phyloP scores from a whole-genome alignment of 2,329 filamentous ascomycete genomes.

The Dryadomyces sulphureus region DNA sequence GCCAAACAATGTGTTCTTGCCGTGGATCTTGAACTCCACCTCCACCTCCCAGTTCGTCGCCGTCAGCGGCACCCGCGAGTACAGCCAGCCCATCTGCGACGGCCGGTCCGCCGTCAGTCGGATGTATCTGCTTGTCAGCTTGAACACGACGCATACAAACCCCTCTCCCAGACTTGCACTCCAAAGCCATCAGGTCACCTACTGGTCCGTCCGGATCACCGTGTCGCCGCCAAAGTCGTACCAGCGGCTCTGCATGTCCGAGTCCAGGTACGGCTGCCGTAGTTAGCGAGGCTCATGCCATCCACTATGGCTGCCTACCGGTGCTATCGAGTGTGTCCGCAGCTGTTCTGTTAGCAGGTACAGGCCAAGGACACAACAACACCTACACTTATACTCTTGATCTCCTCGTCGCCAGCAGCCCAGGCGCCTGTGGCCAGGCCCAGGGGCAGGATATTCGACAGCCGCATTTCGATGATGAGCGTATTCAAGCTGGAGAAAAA shows the following conservation, averaged over 20 bases:
- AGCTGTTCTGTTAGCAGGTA: slow-evolving; percentile 35
- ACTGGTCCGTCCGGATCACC: slow-evolving; percentile 60
- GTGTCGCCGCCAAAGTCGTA: slow-evolving; percentile 98
- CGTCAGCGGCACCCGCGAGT: slow-evolving; percentile 83
- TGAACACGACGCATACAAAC: no score
- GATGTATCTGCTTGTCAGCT: slow-evolving; percentile 51
- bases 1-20: slow-evolving; percentile 78
- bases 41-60: slow-evolving; percentile 99
- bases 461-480: slow-evolving; percentile 25
- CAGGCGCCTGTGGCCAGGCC: slow-evolving; percentile 35
- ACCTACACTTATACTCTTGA: slow-evolving; percentile 29
- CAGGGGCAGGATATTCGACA: slow-evolving; percentile 29
- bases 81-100: slow-evolving; percentile 86
- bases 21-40: slow-evolving; percentile 88
- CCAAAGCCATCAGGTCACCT: no score
- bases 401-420: slow-evolving; percentile 30
- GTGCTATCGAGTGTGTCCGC: slow-evolving; percentile 69
- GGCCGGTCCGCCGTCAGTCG: slow-evolving; percentile 81
- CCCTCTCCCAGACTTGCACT: no score
- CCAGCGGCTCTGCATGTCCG: slow-evolving; percentile 96
- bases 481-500: no score
- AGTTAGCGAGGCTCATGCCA: not conserved
- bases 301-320: slow-evolving; percentile 36
- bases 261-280: slow-evolving; percentile 80
- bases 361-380: not conserved